Evolutionary conservation across 179 eudicot species (phyloP).

Genomic region (Vitellaria paradoxa): DNA sequence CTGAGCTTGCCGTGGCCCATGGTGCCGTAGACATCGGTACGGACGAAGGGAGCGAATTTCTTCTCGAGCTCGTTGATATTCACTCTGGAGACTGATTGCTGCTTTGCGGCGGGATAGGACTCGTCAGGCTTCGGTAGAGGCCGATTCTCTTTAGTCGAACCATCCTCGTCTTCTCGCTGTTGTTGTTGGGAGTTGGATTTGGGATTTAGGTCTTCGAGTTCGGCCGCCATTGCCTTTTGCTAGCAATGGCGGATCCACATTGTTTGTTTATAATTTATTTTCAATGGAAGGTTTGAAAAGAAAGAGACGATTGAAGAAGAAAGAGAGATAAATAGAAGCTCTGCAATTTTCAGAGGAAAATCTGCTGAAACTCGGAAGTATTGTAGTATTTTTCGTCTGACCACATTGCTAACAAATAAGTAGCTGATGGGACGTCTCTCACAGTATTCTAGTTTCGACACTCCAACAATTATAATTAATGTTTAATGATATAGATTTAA

Average conservation of each 20-base stretch:
- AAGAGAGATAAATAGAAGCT: too few relatives aligned
- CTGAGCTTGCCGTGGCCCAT: conserved; percentile 76
- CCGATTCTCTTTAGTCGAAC: conserved; percentile 28
- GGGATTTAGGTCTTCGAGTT: conserved; percentile 47
- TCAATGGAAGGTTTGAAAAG: too few relatives aligned
- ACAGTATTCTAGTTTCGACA: too few relatives aligned
- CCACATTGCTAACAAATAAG: too few relatives aligned
- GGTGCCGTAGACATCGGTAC: conserved; percentile 72
- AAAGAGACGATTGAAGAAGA: too few relatives aligned
- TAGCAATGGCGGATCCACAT: too few relatives aligned
- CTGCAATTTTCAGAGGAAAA: too few relatives aligned
- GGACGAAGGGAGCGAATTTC: conserved; percentile 78
- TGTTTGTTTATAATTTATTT: not conserved
- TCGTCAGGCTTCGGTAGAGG: conserved; percentile 66
- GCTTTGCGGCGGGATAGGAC: not conserved
- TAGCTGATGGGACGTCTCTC: too few relatives aligned
- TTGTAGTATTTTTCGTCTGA: too few relatives aligned
- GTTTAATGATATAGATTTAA: too few relatives aligned
- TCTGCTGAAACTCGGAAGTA: too few relatives aligned
- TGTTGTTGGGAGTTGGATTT: conserved; percentile 14
- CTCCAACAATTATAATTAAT: too few relatives aligned
- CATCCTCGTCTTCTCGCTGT: conserved; percentile 25
- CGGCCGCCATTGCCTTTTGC: conserved; percentile 40
- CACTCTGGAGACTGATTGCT: conserved; percentile 21
- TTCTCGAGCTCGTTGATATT: conserved; percentile 63